Percentiles rank a stretch among this genome's conserved stretches.
Evolutionary conservation across 306 rosid species (phyloP).

Genomic region (Gleditsia sinensis): DNA sequence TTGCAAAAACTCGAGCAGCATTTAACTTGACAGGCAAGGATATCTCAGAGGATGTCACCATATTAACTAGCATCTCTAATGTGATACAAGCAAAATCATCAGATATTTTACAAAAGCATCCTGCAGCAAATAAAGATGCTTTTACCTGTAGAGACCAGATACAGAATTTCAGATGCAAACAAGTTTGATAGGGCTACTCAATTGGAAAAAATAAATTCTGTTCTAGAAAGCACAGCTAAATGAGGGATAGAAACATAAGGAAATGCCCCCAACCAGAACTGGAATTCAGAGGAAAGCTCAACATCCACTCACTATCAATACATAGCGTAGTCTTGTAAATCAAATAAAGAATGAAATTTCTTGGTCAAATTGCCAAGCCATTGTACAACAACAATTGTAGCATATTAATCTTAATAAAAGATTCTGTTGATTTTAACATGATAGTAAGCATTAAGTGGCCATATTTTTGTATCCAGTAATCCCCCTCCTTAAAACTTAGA

Average conservation of each 20-base stretch:
- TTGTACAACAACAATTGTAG: background rate
- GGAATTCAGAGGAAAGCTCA: slow-evolving; percentile 11
- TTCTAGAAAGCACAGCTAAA: slow-evolving; percentile 15
- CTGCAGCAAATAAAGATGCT: slow-evolving; percentile 83
- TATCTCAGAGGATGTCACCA: slow-evolving; percentile 55
- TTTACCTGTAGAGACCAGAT: slow-evolving; percentile 53
- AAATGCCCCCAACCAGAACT: background rate
- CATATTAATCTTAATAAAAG: background rate
- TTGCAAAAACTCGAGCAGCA: slow-evolving; percentile 65
- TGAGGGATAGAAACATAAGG: slow-evolving; percentile 10
- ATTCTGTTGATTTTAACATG: background rate
- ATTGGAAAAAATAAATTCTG: slow-evolving; percentile 15
- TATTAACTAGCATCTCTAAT: slow-evolving; percentile 63
- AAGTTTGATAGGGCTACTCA: slow-evolving; percentile 21
- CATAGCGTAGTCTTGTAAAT: slow-evolving; percentile 10
- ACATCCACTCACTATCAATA: slow-evolving; percentile 7
- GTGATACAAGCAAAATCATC: slow-evolving; percentile 72
- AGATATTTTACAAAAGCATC: slow-evolving; percentile 77
- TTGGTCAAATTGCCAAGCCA: background rate
- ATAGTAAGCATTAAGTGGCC: background rate
- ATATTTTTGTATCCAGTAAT: background rate
- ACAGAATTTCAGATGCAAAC: slow-evolving; percentile 20
- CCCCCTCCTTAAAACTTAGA: background rate
- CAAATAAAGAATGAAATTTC: slow-evolving; percentile 16
- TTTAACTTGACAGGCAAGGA: slow-evolving; percentile 50